Conservation (phyloP, 371 early-diverging fungal genomes). For the Chytridiales sp. region DNA sequence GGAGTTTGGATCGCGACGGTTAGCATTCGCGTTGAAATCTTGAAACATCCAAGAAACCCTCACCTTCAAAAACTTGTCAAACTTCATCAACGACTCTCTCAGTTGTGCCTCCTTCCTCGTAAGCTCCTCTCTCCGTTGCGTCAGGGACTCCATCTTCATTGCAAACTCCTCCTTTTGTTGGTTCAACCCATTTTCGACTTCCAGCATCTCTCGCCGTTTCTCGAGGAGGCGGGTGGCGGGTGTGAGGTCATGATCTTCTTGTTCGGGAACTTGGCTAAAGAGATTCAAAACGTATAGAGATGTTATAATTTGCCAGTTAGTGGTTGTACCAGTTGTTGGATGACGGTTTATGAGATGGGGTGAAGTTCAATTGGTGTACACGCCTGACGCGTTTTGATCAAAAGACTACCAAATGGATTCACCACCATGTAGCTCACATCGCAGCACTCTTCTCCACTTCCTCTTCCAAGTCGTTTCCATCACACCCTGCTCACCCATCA, state of each 20-base stretch:
- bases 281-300: too few relatives aligned
- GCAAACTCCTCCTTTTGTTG: conserved; percentile 61
- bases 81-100: conserved; percentile 52
- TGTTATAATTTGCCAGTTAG: too few relatives aligned
- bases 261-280: conserved; percentile 48
- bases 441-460: too few relatives aligned
- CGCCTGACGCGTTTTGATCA: too few relatives aligned
- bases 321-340: too few relatives aligned
- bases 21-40: background rate
- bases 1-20: background rate
- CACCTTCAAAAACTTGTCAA: conserved; percentile 60
- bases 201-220: conserved; percentile 56
- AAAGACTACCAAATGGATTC: too few relatives aligned
- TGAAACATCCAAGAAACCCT: background rate
- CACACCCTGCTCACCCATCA: too few relatives aligned
- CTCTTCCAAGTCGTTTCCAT: too few relatives aligned
- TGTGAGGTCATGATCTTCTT: conserved; percentile 56
- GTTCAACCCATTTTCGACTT: conserved; percentile 56
- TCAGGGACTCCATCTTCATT: conserved; percentile 55
- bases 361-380: too few relatives aligned
- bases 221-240: conserved; percentile 57
- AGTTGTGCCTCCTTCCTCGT: conserved; percentile 49
- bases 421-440: too few relatives aligned
- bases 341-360: too few relatives aligned
- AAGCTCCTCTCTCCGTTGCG: conserved; percentile 52